Percentiles rank a stretch among this genome's conserved stretches.
Evolutionary conservation across 257 asterid genomes (phyloP).

Genomic region (Penstemon eatonii): DNA sequence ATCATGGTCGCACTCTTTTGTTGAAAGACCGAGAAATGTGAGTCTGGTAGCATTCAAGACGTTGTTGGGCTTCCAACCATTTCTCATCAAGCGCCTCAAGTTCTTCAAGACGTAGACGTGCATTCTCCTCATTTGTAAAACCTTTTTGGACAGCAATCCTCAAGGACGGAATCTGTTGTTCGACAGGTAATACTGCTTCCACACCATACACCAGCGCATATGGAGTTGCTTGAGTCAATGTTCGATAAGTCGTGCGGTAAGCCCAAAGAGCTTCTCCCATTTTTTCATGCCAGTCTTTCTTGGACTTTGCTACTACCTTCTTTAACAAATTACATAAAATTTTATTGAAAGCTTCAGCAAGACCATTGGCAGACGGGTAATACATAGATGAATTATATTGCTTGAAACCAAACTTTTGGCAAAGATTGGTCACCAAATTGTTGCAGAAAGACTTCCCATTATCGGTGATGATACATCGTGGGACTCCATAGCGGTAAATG

Average conservation of each 20-base stretch:
- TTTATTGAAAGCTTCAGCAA: too few relatives aligned
- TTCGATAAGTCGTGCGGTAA: not conserved
- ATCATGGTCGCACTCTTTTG: not conserved
- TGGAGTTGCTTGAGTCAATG: not conserved
- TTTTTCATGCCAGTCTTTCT: too few relatives aligned
- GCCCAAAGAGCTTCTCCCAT: not conserved
- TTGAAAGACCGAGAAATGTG: not conserved
- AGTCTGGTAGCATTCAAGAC: not conserved
- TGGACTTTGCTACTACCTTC: too few relatives aligned
- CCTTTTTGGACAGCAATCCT: slow-evolving; percentile 3
- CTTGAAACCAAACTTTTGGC: not conserved
- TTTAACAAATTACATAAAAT: too few relatives aligned
- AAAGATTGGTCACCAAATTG: not conserved
- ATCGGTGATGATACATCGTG: not conserved
- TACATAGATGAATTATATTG: not conserved
- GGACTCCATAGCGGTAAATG: too few relatives aligned
- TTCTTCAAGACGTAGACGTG: not conserved
- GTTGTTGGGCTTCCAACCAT: not conserved
- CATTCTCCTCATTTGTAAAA: not conserved
- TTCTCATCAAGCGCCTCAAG: slow-evolving; percentile 2
- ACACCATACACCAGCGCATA: not conserved
- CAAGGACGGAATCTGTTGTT: not conserved
- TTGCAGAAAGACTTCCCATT: not conserved
- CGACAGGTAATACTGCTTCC: not conserved
- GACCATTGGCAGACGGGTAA: not conserved